Percentiles rank a stretch among this genome's conserved stretches.
Conservation (phyloP, 2,329 filamentous ascomycete species). For the Aspergillus pseudoviridinutans region DNA sequence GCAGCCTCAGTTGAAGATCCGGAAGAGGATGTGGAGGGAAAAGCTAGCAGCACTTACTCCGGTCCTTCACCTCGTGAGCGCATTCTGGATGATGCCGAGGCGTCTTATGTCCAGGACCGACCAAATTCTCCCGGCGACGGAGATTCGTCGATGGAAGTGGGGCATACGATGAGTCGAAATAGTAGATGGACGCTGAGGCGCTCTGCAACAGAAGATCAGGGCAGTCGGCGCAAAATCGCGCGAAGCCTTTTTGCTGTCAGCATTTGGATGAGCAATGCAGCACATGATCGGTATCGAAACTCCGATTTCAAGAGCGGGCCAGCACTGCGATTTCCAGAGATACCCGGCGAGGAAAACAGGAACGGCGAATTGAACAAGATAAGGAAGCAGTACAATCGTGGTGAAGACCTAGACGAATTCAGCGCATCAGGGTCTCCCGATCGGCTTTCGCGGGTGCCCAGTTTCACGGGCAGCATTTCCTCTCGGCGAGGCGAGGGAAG, state of each 20-base stretch:
- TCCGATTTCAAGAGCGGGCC: conserved; percentile 46
- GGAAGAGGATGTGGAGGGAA: conserved; percentile 29
- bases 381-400: conserved; percentile 32
- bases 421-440: not conserved
- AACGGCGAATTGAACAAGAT: conserved; percentile 42
- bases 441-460: not conserved
- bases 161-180: not conserved
- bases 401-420: not conserved
- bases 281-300: conserved; percentile 48
- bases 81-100: not conserved
- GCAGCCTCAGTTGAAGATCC: conserved; percentile 32
- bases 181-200: not conserved
- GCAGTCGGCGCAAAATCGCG: not conserved
- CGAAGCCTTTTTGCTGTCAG: not conserved
- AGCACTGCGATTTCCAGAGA: conserved; percentile 51
- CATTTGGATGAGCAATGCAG: conserved; percentile 23
- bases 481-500: not conserved
- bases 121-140: not conserved
- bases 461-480: not conserved
- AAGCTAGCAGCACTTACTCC: conserved; percentile 40
- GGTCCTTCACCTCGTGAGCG: not conserved
- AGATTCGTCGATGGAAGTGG: not conserved
- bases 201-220: not conserved
- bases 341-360: conserved; percentile 51
- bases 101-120: not conserved